phyloP scores from a whole-genome alignment of 441 rosid species.

The Corymbia calophylla region DNA sequence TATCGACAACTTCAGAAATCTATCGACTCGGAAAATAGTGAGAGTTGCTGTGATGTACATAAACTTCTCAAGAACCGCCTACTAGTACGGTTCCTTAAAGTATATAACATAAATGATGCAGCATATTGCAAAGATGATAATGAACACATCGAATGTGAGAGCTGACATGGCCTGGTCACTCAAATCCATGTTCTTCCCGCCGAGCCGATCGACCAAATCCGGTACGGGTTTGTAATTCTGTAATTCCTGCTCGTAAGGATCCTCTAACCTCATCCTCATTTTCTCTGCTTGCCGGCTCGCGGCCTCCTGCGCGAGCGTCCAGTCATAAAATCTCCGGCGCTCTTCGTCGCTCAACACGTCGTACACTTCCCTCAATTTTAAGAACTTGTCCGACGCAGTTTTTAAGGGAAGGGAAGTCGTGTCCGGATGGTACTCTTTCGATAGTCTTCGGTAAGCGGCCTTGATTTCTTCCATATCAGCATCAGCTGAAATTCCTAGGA shows the following conservation, averaged over 20 bases:
- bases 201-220: slow-evolving; percentile 80
- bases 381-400: slow-evolving; percentile 78
- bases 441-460: slow-evolving; percentile 71
- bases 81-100: slow-evolving; percentile 57
- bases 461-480: slow-evolving; percentile 87
- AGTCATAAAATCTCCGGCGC: slow-evolving; percentile 71
- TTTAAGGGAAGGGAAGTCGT: slow-evolving; percentile 80
- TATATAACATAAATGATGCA: slow-evolving; percentile 47
- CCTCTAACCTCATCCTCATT: slow-evolving; percentile 62
- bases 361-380: slow-evolving; percentile 64
- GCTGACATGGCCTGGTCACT: slow-evolving; percentile 82
- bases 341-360: slow-evolving; percentile 54
- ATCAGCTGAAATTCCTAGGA: slow-evolving; percentile 57
- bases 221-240: slow-evolving; percentile 40
- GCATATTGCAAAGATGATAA: slow-evolving; percentile 47
- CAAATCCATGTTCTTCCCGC: slow-evolving; percentile 68
- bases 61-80: neutral
- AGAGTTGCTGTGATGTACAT: neutral
- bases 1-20: too few species aligned
- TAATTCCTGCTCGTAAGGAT: slow-evolving; percentile 58
- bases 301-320: slow-evolving; percentile 85
- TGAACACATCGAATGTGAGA: slow-evolving; percentile 55
- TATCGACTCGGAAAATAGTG: neutral
- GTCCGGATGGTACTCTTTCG: slow-evolving; percentile 97
- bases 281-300: slow-evolving; percentile 79